A percentile compares a stretch with the other conserved stretches of the same genome.
Conservation (phyloP, 441 rosid genomes). For the Brassica balearica region DNA sequence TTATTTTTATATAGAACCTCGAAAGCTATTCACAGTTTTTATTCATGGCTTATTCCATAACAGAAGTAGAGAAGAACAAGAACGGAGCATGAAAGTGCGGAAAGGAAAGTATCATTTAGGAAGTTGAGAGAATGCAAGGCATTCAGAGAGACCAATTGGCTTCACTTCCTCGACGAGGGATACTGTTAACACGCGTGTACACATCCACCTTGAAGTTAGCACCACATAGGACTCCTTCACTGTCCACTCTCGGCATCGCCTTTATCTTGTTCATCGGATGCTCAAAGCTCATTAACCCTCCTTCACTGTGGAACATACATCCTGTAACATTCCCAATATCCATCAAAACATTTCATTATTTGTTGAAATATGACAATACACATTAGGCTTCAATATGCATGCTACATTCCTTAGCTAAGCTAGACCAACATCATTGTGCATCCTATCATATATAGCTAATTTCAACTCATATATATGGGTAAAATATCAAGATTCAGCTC, state of each 20-base stretch:
- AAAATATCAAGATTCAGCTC: no score
- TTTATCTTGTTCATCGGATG: conserved; percentile 75
- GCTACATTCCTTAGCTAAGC: not conserved
- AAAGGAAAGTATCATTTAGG: not conserved
- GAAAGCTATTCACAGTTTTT: conserved; percentile 19
- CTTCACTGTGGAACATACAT: conserved; percentile 84
- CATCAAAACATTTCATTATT: not conserved
- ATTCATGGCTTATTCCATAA: conserved; percentile 17
- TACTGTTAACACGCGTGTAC: conserved; percentile 55
- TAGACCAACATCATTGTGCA: not conserved
- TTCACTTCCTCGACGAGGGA: conserved; percentile 91
- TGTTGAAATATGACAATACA: no score
- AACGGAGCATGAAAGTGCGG: not conserved
- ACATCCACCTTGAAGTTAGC: conserved; percentile 83
- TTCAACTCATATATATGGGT: not conserved
- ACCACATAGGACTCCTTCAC: conserved; percentile 86
- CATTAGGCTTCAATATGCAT: not conserved
- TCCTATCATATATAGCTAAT: not conserved
- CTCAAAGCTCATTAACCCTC: conserved; percentile 90
- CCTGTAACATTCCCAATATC: conserved; percentile 46
- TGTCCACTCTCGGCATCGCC: conserved; percentile 90
- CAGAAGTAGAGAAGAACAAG: not conserved
- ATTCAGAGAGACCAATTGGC: conserved; percentile 78
- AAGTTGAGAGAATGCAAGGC: not conserved
- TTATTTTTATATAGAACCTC: conserved; percentile 2